Percentiles rank a stretch among this genome's conserved stretches.
These are phyloP conservation scores for Bondarzewia mesenterica DNA, from an alignment of 1,284 basidiomycete genomes.

Conservation along the genomic window DNA sequence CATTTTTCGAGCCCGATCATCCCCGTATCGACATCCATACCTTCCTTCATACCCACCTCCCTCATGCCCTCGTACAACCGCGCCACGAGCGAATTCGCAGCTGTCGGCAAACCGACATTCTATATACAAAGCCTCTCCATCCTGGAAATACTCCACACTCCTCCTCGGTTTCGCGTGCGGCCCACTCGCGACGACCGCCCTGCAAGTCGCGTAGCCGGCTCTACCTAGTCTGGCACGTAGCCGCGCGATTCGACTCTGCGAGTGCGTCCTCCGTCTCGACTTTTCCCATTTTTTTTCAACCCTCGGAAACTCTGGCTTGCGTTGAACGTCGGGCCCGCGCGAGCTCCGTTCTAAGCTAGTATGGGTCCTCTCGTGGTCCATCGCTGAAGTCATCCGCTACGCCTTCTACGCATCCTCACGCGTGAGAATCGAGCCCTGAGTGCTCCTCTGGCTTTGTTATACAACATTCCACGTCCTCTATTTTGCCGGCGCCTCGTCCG, in stretches of 20 bases:
- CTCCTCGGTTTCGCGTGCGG: conserved; percentile 79
- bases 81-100: conserved; percentile 39
- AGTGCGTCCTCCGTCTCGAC: conserved; percentile 16
- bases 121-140: conserved; percentile 77
- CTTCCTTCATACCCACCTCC: conserved; percentile 12
- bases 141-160: conserved; percentile 80
- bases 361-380: conserved; percentile 94
- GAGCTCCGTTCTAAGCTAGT: conserved; percentile 78
- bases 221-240: conserved; percentile 83
- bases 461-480: conserved; percentile 92
- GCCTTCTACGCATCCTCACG: conserved; percentile 79
- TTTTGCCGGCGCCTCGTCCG: conserved; percentile 85
- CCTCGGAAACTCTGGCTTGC: not conserved
- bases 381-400: conserved; percentile 91
- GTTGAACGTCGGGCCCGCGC: conserved; percentile 44
- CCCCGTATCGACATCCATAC: conserved; percentile 19
- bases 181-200: conserved; percentile 72
- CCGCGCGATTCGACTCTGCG: conserved; percentile 50
- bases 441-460: conserved; percentile 67
- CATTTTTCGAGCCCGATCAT: conserved; percentile 33
- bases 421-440: conserved; percentile 37
- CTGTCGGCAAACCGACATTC: conserved; percentile 55
- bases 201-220: conserved; percentile 87
- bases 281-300: conserved; percentile 1
- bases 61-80: conserved; percentile 26